Evolutionary conservation across 768 basidiomycete species (phyloP), one percentile per base, ranked within the genome.

Genomic region (Leccinum obscurum): DNA sequence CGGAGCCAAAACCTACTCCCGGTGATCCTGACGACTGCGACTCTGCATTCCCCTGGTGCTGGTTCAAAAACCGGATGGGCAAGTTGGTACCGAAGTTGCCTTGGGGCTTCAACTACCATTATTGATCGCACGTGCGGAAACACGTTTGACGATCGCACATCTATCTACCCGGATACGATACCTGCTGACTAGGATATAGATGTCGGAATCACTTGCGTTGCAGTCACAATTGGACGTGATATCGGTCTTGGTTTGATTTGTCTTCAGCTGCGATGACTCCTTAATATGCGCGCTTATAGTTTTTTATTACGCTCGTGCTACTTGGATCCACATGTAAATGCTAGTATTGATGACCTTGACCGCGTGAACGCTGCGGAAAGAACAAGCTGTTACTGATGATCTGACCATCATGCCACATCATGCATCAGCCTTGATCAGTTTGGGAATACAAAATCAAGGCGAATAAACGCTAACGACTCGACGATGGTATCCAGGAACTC

Each of bases 21-120:
- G 74, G 71, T 48, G 62, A 74, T 30, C 77, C 76, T 14, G 75
- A 71, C 15, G 74, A 74, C 37, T 73, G 71, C 15, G 56, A 62
- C 22, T 41, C 34, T n/a, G 1, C 30, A 1, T 54, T 65, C 6
- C 68, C 72, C 5, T 70, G 60, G 65, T 72, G 71, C 60, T 72
- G 66, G 66, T 41, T 58, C 52, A 66, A 66, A 57, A n/a, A 59
- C 22, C 62, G 62, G 4, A 3, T 58, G 2, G 63, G 62, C 14
- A 60, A 59, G 56, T 70, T 67, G 65, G 48, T 63, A 66, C 51
- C 67, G 66, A 57, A 62, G n/a, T 46, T 67, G 7, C 69, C 67
- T n/a, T 71, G 69, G 69, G 57, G 68, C n/a, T 52, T 57, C 55
- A 60, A 65, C 54, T 63, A 65, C 44, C 63, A 70, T 6, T 26